Evolutionary conservation across 495 filamentous ascomycete genomes (phyloP).

Genomic region (Neurospora pannonica): DNA sequence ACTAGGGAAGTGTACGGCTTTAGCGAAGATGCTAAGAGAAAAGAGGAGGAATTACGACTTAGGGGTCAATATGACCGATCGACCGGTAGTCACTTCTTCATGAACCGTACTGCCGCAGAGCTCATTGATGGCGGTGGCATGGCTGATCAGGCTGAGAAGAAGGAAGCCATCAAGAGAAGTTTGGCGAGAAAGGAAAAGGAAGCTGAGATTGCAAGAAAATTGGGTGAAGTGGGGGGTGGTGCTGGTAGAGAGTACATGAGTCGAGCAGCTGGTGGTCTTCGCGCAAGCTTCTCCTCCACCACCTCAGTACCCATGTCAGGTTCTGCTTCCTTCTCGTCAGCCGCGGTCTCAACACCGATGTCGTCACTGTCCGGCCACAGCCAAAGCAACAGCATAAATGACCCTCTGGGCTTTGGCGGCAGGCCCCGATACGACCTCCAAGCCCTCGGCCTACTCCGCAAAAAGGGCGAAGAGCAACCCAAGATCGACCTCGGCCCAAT

Average conservation of each 20-base stretch:
- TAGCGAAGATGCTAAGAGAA: conserved; percentile 9
- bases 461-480: conserved; percentile 37
- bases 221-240: conserved; percentile 52
- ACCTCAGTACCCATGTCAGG: conserved; percentile 1
- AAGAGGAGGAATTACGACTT: conserved; percentile 14
- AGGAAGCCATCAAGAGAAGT: conserved; percentile 58
- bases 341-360: background rate
- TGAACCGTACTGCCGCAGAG: conserved; percentile 43
- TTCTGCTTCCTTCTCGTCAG: background rate
- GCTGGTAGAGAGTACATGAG: conserved; percentile 72
- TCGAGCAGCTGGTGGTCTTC: conserved; percentile 4
- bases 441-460: conserved; percentile 47
- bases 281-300: conserved; percentile 10
- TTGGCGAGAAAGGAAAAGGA: conserved; percentile 70
- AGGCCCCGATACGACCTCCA: conserved; percentile 29
- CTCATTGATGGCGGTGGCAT: conserved; percentile 60
- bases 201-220: conserved; percentile 63
- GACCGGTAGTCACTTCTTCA: conserved; percentile 50
- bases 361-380: conserved; percentile 6
- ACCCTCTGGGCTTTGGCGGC: background rate
- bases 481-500: conserved; percentile 60
- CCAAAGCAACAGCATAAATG: background rate
- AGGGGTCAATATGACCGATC: conserved; percentile 45
- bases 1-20: conserved; percentile 7
- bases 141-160: conserved; percentile 42